These are phyloP conservation scores for Fusarium musae DNA, from an alignment of 2,329 filamentous ascomycete species.

Conservation along the genomic window DNA sequence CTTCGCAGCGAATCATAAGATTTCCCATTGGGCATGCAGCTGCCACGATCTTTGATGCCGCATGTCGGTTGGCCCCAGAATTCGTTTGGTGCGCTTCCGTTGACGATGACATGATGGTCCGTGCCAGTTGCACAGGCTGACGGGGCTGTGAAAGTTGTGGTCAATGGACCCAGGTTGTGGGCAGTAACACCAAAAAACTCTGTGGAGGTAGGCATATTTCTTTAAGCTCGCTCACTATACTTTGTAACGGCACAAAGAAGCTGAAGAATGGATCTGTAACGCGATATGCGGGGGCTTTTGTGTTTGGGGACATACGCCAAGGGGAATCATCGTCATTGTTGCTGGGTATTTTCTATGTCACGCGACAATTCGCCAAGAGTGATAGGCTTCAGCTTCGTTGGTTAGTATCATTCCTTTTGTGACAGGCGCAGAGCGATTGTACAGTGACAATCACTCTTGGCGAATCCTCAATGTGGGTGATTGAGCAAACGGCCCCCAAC, in stretches of 20 bases:
- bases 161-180: neutral
- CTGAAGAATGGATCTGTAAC: neutral
- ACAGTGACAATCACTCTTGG: neutral
- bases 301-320: neutral
- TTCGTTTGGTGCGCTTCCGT: neutral
- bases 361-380: neutral
- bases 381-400: neutral
- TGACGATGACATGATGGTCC: neutral
- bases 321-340: neutral
- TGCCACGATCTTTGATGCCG: fast-evolving
- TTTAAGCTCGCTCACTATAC: neutral
- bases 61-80: neutral
- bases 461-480: fast-evolving
- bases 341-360: neutral
- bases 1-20: fast-evolving
- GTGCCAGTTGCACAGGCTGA: neutral
- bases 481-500: neutral
- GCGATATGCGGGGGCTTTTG: neutral
- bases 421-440: fast-evolving
- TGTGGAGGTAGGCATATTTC: neutral
- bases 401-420: fast-evolving
- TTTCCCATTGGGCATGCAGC: neutral
- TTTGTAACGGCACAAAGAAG: neutral
- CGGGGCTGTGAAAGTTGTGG: neutral
- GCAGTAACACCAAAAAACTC: neutral